Evolutionary conservation across 805 yeast species (phyloP), one percentile per base, ranked within the genome.

Genomic region (Teunomyces atbi): DNA sequence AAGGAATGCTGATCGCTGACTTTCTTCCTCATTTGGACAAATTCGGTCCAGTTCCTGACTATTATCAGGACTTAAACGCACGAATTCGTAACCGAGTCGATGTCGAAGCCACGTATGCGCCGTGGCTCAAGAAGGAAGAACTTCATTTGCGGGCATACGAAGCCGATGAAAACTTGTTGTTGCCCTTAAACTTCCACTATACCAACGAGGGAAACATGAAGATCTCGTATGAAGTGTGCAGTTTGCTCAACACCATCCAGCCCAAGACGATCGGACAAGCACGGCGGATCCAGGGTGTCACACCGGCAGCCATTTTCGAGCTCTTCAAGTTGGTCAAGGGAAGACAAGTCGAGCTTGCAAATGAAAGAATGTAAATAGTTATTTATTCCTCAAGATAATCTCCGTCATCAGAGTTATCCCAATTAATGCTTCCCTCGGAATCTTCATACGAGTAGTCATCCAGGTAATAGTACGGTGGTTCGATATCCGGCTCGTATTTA

Each of bases 191-290:
- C 47, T 80, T 77, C 55, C 84, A 83, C 52, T 92, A 91, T 61
- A 56, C 75, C 10, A 59, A 70, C 11, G 74, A 79, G 13, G 79
- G 88, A 0, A 63, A 55, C 20, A 45, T 70, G 32, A 71, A 69
- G 46, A 66, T 92, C n/a, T 86, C 96, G 1, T 74, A 79, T 20
- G 97, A 92, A 59, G 91, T 83, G 23, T 79, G 86, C 46, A 73
- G 71, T 13, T 66, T 86, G 8, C 70, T 94, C 45, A 87, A 89
- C 56, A 74, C 76, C 8, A 82, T 89, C 12, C 84, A 87, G 50
- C 99, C 99, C 0, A 80, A 81, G 45, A 94, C 97, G 0, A 81
- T 94, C 38, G 98, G 98, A 0, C 98, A 94, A 62, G 98, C 98
- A 0, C 77, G 96, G 61, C 75, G 98, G 55, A 86, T 92, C 10